phyloP scores from a whole-genome alignment of 2,329 filamentous ascomycete genomes.

The Fusarium sacchari region DNA sequence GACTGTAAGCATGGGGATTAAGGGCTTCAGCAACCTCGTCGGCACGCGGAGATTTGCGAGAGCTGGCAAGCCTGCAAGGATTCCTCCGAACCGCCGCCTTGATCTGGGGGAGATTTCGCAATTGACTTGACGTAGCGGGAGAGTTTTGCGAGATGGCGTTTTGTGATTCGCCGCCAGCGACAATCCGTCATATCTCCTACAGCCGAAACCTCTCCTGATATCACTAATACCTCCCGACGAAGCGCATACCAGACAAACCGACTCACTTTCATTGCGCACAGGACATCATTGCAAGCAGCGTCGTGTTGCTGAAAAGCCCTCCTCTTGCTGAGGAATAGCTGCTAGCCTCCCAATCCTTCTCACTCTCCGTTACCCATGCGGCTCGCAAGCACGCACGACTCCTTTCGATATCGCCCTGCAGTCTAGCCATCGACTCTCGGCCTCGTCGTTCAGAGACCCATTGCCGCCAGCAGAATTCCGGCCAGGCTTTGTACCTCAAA shows the following conservation, averaged over 20 bases:
- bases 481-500: background rate
- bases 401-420: accelerated
- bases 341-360: background rate
- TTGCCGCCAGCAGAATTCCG: accelerated
- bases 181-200: too few species aligned
- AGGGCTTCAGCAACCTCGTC: accelerated
- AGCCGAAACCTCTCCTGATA: background rate
- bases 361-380: too few species aligned
- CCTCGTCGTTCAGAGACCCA: accelerated
- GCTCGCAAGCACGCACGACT: too few species aligned
- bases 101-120: accelerated
- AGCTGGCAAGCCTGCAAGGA: too few species aligned
- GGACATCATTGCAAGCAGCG: constrained; percentile 41
- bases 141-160: accelerated
- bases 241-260: constrained; percentile 17
- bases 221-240: background rate
- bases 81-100: background rate
- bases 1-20: accelerated
- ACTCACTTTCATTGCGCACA: constrained; percentile 39
- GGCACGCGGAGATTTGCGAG: too few species aligned
- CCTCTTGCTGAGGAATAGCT: accelerated
- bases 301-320: constrained; percentile 36
- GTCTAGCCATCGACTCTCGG: accelerated
- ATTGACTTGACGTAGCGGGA: background rate
- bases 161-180: too few species aligned